Base-by-base conservation (phyloP, 352 stramenopile genomes). In the Albugo laibachii region DNA sequence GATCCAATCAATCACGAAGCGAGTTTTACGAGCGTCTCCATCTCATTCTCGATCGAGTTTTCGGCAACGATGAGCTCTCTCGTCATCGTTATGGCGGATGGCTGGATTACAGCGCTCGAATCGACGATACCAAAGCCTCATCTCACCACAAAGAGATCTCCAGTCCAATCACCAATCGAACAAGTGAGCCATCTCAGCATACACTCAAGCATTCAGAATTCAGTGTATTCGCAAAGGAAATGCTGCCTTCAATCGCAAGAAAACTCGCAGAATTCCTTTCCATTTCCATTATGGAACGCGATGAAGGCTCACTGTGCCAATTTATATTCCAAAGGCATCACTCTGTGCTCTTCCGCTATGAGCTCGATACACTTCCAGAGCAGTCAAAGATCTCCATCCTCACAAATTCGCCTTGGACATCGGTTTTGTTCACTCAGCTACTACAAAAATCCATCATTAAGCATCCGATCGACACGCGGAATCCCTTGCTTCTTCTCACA, bases 11-110 rank as follows among this genome's bases (percentile, higher is more conserved):
- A 31, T 31, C 3, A 10, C 24, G 24, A 31, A 31, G 76, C 48
- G 71, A 82, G 47, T 85, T 88, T 50, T 88, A 88, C 58, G 76
- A 86, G 53, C 76, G 76, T 21, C 84, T 88, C 48, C 85, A 86
- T 60, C 76, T 84, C 59, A 66, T 88, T 16, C 50, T 88, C 27
- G 76, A 88, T 57, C 73, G 76, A 31, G 43, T 88, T 2, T 85
- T 84, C 49, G 76, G 76, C 36, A 69, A 65, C 35, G 73, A 88
- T 57, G 54, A 76, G 0, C 52, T 71, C 12, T 88, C 76, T 50
- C 84, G 71, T 62, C 69, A 80, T 50, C 83, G 85, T 54, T 75
- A 65, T 52, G 76, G 76, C 24, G 76, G 76, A 20, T 88, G 70
- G 76, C 54, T 88, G n/a, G 76, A 88, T 59, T 83, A 86, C 56